phyloP scores from a whole-genome alignment of 768 basidiomycete species.

The Tricholoma sp. region DNA sequence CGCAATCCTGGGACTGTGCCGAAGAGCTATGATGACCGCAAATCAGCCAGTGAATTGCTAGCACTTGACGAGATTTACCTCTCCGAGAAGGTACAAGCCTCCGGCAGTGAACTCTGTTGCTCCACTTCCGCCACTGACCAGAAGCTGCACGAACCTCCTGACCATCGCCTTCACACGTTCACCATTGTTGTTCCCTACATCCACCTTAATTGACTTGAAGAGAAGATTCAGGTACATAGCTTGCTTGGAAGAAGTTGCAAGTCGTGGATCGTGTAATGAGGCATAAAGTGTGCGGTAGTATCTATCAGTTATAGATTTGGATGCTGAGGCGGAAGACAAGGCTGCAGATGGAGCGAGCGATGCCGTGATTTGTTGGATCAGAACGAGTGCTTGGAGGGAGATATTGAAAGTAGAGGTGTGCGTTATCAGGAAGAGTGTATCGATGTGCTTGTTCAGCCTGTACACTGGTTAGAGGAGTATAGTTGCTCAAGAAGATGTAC shows the following conservation, averaged over 20 bases:
- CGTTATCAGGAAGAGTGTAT: constrained; percentile 91
- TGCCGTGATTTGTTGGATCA: constrained; percentile 79
- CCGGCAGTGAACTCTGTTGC: constrained; percentile 87
- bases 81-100: constrained; percentile 80
- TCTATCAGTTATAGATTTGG: constrained; percentile 52
- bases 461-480: neutral
- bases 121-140: constrained; percentile 64
- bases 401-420: constrained; percentile 97
- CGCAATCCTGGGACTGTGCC: constrained; percentile 38
- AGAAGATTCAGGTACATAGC: constrained; percentile 95
- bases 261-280: constrained; percentile 79
- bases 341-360: constrained; percentile 39
- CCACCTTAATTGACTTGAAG: constrained; percentile 82
- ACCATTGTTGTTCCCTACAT: constrained; percentile 40
- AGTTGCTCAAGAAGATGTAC: constrained; percentile 16
- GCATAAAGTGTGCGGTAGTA: constrained; percentile 85
- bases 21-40: constrained; percentile 28
- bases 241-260: constrained; percentile 84
- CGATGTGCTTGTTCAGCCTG: constrained; percentile 83
- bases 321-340: constrained; percentile 34
- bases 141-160: constrained; percentile 76
- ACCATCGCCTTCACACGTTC: constrained; percentile 78
- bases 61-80: constrained; percentile 46
- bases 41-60: neutral
- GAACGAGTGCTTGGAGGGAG: constrained; percentile 84